Evolutionary conservation across 164 flowering plant species (phyloP).

Genomic region (Saururus chinensis): DNA sequence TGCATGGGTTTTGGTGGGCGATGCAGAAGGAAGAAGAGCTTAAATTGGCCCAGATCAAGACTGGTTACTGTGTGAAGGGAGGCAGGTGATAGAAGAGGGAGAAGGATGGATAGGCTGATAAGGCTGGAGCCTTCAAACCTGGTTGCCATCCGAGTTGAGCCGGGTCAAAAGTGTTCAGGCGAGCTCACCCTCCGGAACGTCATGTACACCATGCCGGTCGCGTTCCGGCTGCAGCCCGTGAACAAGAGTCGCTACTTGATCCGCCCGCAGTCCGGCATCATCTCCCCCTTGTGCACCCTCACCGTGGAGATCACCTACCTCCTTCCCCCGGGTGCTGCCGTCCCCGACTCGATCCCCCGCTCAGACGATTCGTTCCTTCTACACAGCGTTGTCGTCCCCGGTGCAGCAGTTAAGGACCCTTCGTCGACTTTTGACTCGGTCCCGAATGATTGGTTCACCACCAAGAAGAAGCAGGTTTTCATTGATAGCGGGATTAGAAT

Average conservation of each 20-base stretch:
- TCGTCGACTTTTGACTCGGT: slow-evolving; percentile 33
- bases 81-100: background rate
- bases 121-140: slow-evolving; percentile 62
- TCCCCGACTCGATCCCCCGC: slow-evolving; percentile 44
- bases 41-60: background rate
- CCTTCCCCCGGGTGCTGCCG: slow-evolving; percentile 21
- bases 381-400: slow-evolving; percentile 74
- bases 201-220: slow-evolving; percentile 89
- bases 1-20: slow-evolving; percentile 8
- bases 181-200: slow-evolving; percentile 55
- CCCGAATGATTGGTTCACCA: slow-evolving; percentile 64
- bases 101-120: slow-evolving; percentile 54
- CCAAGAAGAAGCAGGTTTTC: slow-evolving; percentile 63
- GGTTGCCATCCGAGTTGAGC: slow-evolving; percentile 46
- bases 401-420: slow-evolving; percentile 45
- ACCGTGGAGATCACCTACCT: slow-evolving; percentile 46
- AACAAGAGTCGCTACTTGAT: slow-evolving; percentile 38
- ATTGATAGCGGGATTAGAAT: slow-evolving; percentile 54
- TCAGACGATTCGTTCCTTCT: slow-evolving; percentile 44
- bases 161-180: slow-evolving; percentile 46
- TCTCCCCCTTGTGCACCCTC: slow-evolving; percentile 42
- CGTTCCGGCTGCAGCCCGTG: slow-evolving; percentile 50
- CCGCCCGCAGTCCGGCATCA: slow-evolving; percentile 59
- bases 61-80: too few species aligned
- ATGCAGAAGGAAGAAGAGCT: too few species aligned